phyloP scores from a whole-genome alignment of 179 eudicot genomes.

The Vitellaria paradoxa region DNA sequence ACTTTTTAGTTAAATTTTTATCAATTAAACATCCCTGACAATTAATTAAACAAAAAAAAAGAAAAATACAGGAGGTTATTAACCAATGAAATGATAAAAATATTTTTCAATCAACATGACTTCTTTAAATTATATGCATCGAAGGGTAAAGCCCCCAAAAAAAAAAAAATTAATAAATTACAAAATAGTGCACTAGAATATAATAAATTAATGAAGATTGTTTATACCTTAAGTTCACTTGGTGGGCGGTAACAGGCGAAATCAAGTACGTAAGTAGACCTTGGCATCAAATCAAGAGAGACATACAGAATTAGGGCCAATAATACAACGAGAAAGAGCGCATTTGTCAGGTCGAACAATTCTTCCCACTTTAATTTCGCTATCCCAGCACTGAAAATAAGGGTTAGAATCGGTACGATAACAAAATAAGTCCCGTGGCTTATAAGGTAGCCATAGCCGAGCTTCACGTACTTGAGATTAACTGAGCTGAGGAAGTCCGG shows the following conservation, averaged over 20 bases:
- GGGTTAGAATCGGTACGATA: slow-evolving; percentile 31
- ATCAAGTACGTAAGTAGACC: slow-evolving; percentile 59
- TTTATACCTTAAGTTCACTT: slow-evolving; percentile 50
- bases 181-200: background rate
- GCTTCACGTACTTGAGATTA: slow-evolving; percentile 61
- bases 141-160: too few relatives aligned
- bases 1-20: too few relatives aligned
- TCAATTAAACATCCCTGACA: too few relatives aligned
- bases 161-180: too few relatives aligned
- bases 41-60: too few relatives aligned
- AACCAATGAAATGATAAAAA: too few relatives aligned
- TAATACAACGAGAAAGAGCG: slow-evolving; percentile 26
- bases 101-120: too few relatives aligned
- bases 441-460: slow-evolving; percentile 57
- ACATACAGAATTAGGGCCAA: slow-evolving; percentile 34
- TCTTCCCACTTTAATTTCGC: slow-evolving; percentile 35
- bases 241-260: slow-evolving; percentile 71
- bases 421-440: slow-evolving; percentile 49
- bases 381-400: slow-evolving; percentile 31
- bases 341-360: slow-evolving; percentile 15
- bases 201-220: background rate
- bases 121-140: too few relatives aligned
- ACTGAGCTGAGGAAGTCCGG: slow-evolving; percentile 58
- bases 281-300: slow-evolving; percentile 40
- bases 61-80: too few relatives aligned